Percentiles rank a stretch among this genome's conserved stretches.
phyloP scores from a whole-genome alignment of 441 rosid species.

The Adansonia grandidieri region DNA sequence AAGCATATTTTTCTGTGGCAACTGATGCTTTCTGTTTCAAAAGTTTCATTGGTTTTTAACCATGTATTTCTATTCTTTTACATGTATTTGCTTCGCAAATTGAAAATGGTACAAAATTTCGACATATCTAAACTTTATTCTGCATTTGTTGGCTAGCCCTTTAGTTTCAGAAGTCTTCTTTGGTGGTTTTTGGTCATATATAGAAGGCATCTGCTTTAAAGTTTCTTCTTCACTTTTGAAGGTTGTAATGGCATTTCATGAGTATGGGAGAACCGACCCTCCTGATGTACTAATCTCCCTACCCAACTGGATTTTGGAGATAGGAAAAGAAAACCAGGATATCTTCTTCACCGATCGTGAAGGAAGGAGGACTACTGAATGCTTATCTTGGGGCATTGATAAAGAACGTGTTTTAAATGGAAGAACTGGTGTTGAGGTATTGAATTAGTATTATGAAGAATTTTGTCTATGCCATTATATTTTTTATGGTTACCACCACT shows the following conservation, averaged over 20 bases:
- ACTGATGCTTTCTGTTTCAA: conserved; percentile 2
- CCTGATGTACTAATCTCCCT: conserved; percentile 50
- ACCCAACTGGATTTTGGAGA: conserved; percentile 75
- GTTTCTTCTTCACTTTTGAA: conserved; percentile 44
- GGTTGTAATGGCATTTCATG: conserved; percentile 86
- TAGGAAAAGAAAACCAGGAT: conserved; percentile 70
- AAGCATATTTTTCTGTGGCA: conserved; percentile 7
- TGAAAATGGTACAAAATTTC: background rate
- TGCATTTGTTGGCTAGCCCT: background rate
- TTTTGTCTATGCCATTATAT: background rate
- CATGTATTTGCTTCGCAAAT: background rate
- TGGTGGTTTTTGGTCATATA: conserved; percentile 10
- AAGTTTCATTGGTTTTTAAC: background rate
- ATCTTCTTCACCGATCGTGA: conserved; percentile 72
- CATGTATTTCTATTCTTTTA: background rate
- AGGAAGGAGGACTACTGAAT: conserved; percentile 71
- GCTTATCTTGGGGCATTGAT: conserved; percentile 73
- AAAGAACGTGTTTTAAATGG: conserved; percentile 73
- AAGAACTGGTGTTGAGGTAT: conserved; percentile 78
- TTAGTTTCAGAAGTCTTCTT: conserved; percentile 9
- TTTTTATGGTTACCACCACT: background rate
- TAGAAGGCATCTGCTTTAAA: conserved; percentile 14
- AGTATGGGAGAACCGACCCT: conserved; percentile 58
- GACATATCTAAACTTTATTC: background rate
- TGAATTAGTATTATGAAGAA: background rate